A percentile compares a stretch with the other conserved stretches of the same genome.
These are phyloP conservation scores for Neoboletus brunneissimus DNA, from an alignment of 768 basidiomycete species.

Conservation along the genomic window DNA sequence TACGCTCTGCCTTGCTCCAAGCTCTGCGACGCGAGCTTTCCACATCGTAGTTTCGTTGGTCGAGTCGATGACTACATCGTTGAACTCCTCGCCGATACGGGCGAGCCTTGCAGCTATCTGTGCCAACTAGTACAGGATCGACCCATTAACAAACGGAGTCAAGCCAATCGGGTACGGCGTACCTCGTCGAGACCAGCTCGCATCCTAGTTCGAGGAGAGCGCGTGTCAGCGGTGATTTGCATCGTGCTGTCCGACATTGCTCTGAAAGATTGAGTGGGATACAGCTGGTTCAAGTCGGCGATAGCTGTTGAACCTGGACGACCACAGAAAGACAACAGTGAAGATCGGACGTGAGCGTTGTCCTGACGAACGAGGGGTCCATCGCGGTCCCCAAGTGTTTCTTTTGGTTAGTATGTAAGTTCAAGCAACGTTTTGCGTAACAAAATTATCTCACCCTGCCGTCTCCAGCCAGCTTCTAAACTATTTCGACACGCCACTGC, in stretches of 20 bases:
- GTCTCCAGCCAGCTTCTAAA: constrained; percentile 12
- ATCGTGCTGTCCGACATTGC: constrained; percentile 3
- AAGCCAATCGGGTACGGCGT: neutral
- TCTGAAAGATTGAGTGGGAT: neutral
- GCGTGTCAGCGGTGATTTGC: neutral
- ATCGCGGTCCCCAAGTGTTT: constrained; percentile 5
- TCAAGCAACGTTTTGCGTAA: constrained; percentile 7
- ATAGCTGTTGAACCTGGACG: neutral
- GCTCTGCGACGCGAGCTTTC: constrained; percentile 34
- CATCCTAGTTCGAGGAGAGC: constrained; percentile 20
- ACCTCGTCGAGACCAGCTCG: constrained; percentile 31
- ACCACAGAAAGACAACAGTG: constrained; percentile 2
- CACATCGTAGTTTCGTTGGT: constrained; percentile 22
- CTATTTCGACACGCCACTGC: constrained; percentile 8
- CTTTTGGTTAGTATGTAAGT: constrained; percentile 16
- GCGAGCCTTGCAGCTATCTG: constrained; percentile 28
- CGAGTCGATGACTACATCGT: constrained; percentile 16
- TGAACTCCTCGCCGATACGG: constrained; percentile 33
- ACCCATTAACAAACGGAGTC: neutral
- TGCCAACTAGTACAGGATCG: constrained; percentile 15
- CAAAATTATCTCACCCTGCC: constrained; percentile 19
- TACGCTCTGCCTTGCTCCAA: constrained; percentile 32
- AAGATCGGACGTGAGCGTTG: neutral
- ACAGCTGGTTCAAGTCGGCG: neutral
- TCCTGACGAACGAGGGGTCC: neutral